Evolutionary conservation across 1,284 basidiomycete species (phyloP), one percentile per base, ranked within the genome.

Genomic region (Mycena citricolor): DNA sequence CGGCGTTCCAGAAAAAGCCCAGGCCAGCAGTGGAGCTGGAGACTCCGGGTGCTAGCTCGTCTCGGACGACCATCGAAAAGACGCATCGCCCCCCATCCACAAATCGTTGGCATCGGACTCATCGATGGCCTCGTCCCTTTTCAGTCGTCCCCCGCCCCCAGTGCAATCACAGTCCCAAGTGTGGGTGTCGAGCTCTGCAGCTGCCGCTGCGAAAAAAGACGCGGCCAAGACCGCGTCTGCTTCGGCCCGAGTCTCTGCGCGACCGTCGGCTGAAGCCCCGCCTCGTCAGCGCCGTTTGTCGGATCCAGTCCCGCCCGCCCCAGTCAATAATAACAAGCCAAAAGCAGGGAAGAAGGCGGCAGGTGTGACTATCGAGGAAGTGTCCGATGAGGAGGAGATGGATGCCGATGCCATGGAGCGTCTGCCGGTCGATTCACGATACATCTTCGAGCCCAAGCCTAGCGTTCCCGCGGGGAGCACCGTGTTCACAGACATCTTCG

Each of bases 391-490:
- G n/a, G n/a, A n/a, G n/a, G n/a, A n/a, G n/a, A n/a, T n/a, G n/a
- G n/a, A n/a, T 57, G 56, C 31, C 48, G 44, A 20, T 42, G 53
- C 19, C 49, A 51, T 16, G n/a, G 63, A 64, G 16, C 56, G 46
- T 21, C 54, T 71, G n/a, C 66, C 69, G 2, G 53, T 61, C 17
- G 62, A 70, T 40, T 67, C 64, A 20, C 55, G 60, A 32, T 50
- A 56, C 36, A 63, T 70, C 37, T 56, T 56, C 12, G 68, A 67
- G 52, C 68, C 69, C 1, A 68, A 66, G 43, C 68, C 69, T 1
- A 69, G 67, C 35, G 62, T 63, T 14, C 63, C 68, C 8, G 48
- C 62, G 5, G n/a, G n/a, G n/a, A n/a, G n/a, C n/a, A 57, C 57
- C 26, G 61, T 62, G 56, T 70, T 61, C 46, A 52, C 61, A n/a